phyloP scores from a whole-genome alignment of 495 filamentous ascomycete species.

The Astrothelium subdiscretum region DNA sequence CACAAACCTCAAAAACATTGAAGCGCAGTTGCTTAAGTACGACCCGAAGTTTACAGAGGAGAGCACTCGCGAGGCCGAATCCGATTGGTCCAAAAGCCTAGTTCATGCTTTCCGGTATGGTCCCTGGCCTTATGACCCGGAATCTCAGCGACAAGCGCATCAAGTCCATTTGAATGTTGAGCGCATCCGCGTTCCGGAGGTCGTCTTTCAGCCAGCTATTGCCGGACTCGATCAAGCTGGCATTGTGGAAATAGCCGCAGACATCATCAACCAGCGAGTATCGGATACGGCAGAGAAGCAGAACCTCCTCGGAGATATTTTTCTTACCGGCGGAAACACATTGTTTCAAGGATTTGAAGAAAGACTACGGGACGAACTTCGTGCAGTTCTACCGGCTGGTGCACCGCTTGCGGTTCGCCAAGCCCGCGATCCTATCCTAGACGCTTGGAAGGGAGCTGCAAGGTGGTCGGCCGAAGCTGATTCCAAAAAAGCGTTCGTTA shows the following conservation, averaged over 20 bases:
- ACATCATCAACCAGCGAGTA: conserved; percentile 72
- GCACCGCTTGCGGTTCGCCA: conserved; percentile 50
- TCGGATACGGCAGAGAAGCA: conserved; percentile 43
- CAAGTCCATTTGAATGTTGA: conserved; percentile 95
- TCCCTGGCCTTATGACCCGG: conserved; percentile 70
- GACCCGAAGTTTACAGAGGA: conserved; percentile 83
- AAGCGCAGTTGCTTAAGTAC: conserved; percentile 72
- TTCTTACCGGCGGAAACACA: conserved; percentile 88
- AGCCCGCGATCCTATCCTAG: conserved; percentile 62
- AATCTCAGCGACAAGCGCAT: conserved; percentile 67
- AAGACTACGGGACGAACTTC: conserved; percentile 59
- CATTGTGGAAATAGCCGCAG: conserved; percentile 75
- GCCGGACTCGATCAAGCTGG: conserved; percentile 93
- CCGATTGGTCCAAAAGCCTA: conserved; percentile 84
- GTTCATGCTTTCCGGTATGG: conserved; percentile 84
- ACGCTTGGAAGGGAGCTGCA: conserved; percentile 89
- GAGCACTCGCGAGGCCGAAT: conserved; percentile 79
- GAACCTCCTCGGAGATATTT: conserved; percentile 69
- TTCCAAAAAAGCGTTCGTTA: conserved; percentile 19
- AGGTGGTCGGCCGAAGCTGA: conserved; percentile 47
- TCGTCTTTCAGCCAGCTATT: conserved; percentile 90
- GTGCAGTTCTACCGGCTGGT: conserved; percentile 59
- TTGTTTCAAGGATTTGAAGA: conserved; percentile 81
- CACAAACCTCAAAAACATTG: conserved; percentile 56
- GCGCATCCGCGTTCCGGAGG: conserved; percentile 89